Conservation (phyloP, 192 early-diverging fungal species). For the Globomyces pollinis-pini region DNA sequence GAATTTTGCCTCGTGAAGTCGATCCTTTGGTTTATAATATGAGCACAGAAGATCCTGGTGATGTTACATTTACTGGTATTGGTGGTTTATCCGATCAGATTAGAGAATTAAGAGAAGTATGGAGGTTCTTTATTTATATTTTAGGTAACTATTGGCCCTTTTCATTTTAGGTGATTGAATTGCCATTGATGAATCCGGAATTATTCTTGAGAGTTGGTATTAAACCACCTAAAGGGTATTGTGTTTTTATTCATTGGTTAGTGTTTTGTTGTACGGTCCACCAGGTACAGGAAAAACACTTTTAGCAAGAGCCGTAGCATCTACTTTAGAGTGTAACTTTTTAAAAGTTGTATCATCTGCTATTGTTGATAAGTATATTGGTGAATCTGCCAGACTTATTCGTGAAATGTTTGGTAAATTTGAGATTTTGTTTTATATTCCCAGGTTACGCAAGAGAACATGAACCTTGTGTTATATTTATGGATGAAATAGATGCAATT, state of each 20-base stretch:
- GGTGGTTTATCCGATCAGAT: conserved; percentile 96
- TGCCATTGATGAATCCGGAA: conserved; percentile 98
- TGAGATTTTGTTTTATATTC: conserved; percentile 9
- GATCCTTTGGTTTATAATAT: conserved; percentile 99
- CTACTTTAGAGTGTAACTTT: conserved; percentile 96
- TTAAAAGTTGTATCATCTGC: conserved; percentile 97
- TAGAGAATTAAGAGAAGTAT: conserved; percentile 88
- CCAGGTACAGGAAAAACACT: conserved; percentile 87
- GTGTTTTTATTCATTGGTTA: conserved; percentile 91
- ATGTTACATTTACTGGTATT: conserved; percentile 92
- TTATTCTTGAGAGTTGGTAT: conserved; percentile 96
- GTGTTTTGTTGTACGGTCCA: background rate
- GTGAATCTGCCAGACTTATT: conserved; percentile 93
- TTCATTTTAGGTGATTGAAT: conserved; percentile 75
- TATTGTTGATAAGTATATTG: conserved; percentile 99
- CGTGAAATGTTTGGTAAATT: conserved; percentile 99
- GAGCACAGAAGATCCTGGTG: conserved; percentile 94
- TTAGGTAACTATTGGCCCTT: conserved; percentile 9
- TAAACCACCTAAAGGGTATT: conserved; percentile 97
- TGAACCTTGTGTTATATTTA: conserved; percentile 99
- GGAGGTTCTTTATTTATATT: background rate
- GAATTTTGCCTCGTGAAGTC: conserved; percentile 93
- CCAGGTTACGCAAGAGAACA: conserved; percentile 92
- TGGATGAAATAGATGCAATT: conserved; percentile 99
- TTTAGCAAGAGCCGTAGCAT: conserved; percentile 93